A percentile compares a stretch with the other conserved stretches of the same genome.
Conservation (phyloP, 2,329 filamentous ascomycete species). For the Aspergillus pseudoterreus region DNA sequence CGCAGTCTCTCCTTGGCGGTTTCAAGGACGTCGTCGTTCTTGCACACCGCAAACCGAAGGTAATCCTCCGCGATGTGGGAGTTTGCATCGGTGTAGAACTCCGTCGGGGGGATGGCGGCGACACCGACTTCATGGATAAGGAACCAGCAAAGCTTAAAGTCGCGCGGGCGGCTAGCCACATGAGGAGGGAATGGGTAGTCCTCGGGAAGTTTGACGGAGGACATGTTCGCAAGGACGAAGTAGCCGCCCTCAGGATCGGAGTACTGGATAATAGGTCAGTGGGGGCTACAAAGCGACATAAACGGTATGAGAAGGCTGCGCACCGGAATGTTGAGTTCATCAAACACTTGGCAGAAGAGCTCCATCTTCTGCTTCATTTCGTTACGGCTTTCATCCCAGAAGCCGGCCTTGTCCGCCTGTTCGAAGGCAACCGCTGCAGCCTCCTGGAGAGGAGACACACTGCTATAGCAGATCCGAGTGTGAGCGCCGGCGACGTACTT, state of each 20-base stretch:
- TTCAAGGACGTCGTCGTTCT: slow-evolving; percentile 81
- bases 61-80: slow-evolving; percentile 87
- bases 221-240: slow-evolving; percentile 93
- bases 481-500: slow-evolving; percentile 90
- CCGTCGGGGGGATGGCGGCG: slow-evolving; percentile 90
- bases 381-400: slow-evolving; percentile 77
- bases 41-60: slow-evolving; percentile 93
- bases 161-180: slow-evolving; percentile 78
- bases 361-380: slow-evolving; percentile 91
- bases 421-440: slow-evolving; percentile 93
- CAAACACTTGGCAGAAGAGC: slow-evolving; percentile 77
- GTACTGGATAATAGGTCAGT: slow-evolving; percentile 47
- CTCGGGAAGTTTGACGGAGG: slow-evolving; percentile 76
- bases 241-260: slow-evolving; percentile 95
- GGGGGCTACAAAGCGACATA: not conserved
- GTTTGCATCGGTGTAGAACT: slow-evolving; percentile 89
- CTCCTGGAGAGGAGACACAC: slow-evolving; percentile 89
- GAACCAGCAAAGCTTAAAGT: slow-evolving; percentile 96
- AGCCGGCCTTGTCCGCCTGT: slow-evolving; percentile 75
- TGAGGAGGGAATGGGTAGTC: slow-evolving; percentile 87
- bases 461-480: slow-evolving; percentile 93
- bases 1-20: slow-evolving; percentile 71
- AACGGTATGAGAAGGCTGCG: slow-evolving; percentile 10
- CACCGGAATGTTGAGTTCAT: slow-evolving; percentile 66
- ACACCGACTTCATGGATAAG: slow-evolving; percentile 94